A percentile compares a stretch with the other conserved stretches of the same genome.
These are phyloP conservation scores for Sherardia arvensis DNA, from an alignment of 257 asterid genomes.

Conservation along the genomic window DNA sequence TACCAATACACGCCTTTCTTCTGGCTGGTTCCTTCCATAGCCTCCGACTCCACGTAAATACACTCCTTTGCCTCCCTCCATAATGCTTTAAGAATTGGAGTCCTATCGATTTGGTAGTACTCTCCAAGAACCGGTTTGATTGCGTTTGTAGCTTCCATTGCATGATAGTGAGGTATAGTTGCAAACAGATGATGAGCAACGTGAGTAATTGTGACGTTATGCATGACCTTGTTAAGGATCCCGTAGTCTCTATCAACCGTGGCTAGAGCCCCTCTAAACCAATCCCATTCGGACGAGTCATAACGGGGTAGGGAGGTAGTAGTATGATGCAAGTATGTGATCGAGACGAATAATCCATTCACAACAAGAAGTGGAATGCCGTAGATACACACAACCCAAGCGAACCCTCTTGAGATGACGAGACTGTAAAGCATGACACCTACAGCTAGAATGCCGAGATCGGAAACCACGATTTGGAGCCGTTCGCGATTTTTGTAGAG, in stretches of 20 bases:
- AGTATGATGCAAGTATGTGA: slow-evolving; percentile 74
- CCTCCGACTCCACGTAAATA: slow-evolving; percentile 59
- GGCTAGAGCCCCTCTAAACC: slow-evolving; percentile 75
- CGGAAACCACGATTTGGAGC: slow-evolving; percentile 51
- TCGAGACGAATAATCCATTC: slow-evolving; percentile 68
- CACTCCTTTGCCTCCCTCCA: slow-evolving; percentile 73
- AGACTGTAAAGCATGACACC: slow-evolving; percentile 40
- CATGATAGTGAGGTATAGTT: slow-evolving; percentile 77
- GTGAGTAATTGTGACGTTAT: too few relatives aligned
- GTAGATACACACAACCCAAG: slow-evolving; percentile 44
- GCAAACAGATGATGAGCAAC: slow-evolving; percentile 72
- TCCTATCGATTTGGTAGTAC: too few relatives aligned
- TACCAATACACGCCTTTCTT: slow-evolving; percentile 52
- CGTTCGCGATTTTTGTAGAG: slow-evolving; percentile 66
- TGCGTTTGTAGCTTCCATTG: slow-evolving; percentile 79
- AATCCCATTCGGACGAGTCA: slow-evolving; percentile 75
- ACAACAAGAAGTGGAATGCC: too few relatives aligned
- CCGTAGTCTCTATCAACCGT: slow-evolving; percentile 73
- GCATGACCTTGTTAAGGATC: slow-evolving; percentile 61
- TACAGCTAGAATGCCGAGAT: slow-evolving; percentile 41
- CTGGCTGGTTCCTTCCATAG: too few relatives aligned
- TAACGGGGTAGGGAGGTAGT: slow-evolving; percentile 71
- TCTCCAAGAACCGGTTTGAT: slow-evolving; percentile 62
- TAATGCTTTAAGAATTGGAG: too few relatives aligned
- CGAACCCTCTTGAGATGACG: slow-evolving; percentile 28